These are phyloP conservation scores for Cystobasidium ongulense DNA, from an alignment of 768 basidiomycete species.

Conservation along the genomic window DNA sequence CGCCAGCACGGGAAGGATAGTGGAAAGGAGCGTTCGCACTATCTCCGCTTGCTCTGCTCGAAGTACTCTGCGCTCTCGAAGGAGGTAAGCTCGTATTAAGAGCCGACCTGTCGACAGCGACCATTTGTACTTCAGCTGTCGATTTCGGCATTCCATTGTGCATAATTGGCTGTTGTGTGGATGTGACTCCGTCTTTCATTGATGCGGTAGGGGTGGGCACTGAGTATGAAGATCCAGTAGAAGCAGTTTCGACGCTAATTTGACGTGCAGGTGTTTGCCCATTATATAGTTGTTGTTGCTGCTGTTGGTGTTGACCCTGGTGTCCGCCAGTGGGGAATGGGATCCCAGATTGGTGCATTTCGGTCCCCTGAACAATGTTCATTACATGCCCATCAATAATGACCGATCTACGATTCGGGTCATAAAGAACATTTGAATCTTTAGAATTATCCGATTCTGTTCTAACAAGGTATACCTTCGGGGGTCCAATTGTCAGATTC, in stretches of 20 bases:
- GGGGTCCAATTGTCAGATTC: neutral
- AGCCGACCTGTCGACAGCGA: neutral
- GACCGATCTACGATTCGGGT: neutral
- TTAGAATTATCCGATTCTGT: neutral
- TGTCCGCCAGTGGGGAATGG: conserved; percentile 16
- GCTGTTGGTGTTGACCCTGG: no score
- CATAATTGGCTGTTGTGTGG: neutral
- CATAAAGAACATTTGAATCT: neutral
- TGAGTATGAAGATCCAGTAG: conserved; percentile 2
- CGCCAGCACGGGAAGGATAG: conserved; percentile 12
- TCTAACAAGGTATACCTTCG: neutral
- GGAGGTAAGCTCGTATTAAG: neutral
- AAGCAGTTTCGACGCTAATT: neutral
- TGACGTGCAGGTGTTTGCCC: neutral
- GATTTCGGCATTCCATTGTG: neutral
- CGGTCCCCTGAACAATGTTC: neutral
- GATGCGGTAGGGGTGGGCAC: conserved; percentile 9
- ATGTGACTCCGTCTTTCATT: conserved; percentile 3
- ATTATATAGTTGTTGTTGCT: neutral
- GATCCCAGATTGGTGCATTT: neutral
- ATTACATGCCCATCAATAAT: neutral
- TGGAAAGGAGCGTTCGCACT: conserved; percentile 13
- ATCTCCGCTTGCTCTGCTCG: conserved; percentile 2
- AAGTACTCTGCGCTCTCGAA: neutral
- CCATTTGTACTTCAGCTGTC: neutral